Evolutionary conservation across 2,329 filamentous ascomycete genomes (phyloP).

Genomic region (Penicillium sp.): DNA sequence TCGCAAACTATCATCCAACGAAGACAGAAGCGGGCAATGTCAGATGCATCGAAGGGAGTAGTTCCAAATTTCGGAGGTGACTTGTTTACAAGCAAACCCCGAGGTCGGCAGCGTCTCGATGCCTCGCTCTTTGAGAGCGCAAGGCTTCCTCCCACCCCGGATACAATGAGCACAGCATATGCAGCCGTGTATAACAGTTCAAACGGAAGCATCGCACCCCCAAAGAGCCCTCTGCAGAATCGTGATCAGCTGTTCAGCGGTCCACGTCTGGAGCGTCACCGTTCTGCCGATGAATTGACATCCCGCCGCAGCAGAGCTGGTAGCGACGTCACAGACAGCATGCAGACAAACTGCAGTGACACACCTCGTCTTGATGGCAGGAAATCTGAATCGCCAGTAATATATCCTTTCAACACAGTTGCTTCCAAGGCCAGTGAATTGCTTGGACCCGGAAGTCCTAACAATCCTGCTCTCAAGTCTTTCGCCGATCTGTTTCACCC

Average conservation of each 20-base stretch:
- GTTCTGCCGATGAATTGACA: constrained; percentile 36
- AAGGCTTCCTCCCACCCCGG: constrained; percentile 42
- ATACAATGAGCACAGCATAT: constrained; percentile 44
- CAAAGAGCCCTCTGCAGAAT: constrained; percentile 21
- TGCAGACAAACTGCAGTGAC: constrained; percentile 35
- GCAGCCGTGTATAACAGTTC: constrained; percentile 32
- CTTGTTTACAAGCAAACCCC: constrained; percentile 24
- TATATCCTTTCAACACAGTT: constrained; percentile 33
- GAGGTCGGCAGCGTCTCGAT: constrained; percentile 29
- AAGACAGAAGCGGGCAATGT: constrained; percentile 17
- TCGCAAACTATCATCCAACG: constrained; percentile 20
- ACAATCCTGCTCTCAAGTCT: constrained; percentile 21
- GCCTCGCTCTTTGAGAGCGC: constrained; percentile 32
- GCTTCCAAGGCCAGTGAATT: constrained; percentile 26
- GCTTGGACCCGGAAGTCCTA: constrained; percentile 24
- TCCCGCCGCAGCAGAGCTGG: constrained; percentile 30
- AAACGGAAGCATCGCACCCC: constrained; percentile 34
- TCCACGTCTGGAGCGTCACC: constrained; percentile 27
- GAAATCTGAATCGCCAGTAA: constrained; percentile 26
- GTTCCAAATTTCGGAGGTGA: constrained; percentile 23
- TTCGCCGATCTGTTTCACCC: constrained; percentile 24
- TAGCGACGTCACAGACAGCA: constrained; percentile 29
- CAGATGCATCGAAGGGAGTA: constrained; percentile 22
- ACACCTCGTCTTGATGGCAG: constrained; percentile 25
- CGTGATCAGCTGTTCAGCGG: constrained; percentile 24